Evolutionary conservation across 2,329 filamentous ascomycete genomes (phyloP).

Genomic region (Aspergillus intermedius): DNA sequence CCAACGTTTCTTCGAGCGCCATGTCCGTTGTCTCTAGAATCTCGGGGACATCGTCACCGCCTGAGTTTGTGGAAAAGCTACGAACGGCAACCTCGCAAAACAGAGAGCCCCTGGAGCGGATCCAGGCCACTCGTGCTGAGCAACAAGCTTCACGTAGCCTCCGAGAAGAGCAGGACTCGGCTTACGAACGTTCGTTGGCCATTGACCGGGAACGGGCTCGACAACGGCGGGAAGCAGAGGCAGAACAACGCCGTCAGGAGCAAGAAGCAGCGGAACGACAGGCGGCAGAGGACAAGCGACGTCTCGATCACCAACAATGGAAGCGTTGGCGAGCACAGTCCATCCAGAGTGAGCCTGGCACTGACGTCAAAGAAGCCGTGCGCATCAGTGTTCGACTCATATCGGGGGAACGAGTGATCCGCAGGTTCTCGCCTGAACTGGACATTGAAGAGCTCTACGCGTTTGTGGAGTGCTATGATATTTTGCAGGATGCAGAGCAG

Average conservation of each 20-base stretch:
- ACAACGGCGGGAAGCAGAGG: conserved; percentile 68
- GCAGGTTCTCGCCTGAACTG: conserved; percentile 64
- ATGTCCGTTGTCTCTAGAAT: conserved; percentile 87
- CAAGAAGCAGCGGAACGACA: conserved; percentile 60
- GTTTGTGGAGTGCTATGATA: conserved; percentile 84
- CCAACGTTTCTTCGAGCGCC: conserved; percentile 71
- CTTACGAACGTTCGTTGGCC: conserved; percentile 87
- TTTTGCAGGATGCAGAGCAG: conserved; percentile 42
- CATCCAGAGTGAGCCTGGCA: conserved; percentile 61
- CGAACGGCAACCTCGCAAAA: conserved; percentile 68
- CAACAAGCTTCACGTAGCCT: conserved; percentile 75
- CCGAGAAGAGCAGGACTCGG: conserved; percentile 81
- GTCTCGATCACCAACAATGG: conserved; percentile 62
- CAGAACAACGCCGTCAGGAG: conserved; percentile 54
- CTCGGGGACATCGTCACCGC: conserved; percentile 62
- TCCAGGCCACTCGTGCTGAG: conserved; percentile 68
- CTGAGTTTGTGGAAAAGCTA: conserved; percentile 69
- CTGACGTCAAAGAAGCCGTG: conserved; percentile 61
- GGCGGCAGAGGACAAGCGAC: conserved; percentile 53
- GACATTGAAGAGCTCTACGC: conserved; percentile 86
- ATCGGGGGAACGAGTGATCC: conserved; percentile 67
- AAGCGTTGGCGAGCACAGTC: conserved; percentile 66
- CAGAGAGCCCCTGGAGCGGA: conserved; percentile 64
- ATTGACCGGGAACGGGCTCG: conserved; percentile 78
- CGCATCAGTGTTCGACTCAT: conserved; percentile 59